Base-by-base conservation (phyloP, 306 rosid genomes). In the Glycine soja region DNA sequence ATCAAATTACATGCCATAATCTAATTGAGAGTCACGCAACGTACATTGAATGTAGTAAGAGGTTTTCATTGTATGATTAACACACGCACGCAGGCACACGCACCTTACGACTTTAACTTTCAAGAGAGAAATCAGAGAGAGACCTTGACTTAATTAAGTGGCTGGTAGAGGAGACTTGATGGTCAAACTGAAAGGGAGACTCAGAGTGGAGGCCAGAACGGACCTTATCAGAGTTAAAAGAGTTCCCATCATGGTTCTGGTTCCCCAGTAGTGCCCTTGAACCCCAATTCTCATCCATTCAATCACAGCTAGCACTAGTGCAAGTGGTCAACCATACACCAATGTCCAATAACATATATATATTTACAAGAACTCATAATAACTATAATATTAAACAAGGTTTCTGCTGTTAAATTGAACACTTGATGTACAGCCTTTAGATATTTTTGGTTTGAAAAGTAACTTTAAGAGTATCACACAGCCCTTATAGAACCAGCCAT, bases 81-180 rank as follows among this genome's bases (percentile, higher is more conserved):
- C 9, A 36, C 48, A 64, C 24, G 14, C 3, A 38, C 47, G 3
- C 6, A 40, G 5, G 6, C 8, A 42, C 45, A 42, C 45, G 6
- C 45, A 42, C 3, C 45, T 36, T 62, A 66, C 71, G 36, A 63
- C 12, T 36, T 38, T 5, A 65, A 65, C 4, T 65, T 65, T 36
- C 18, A 1, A 43, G 24, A 65, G 19, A 36, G 34, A 24, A 34
- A 42, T 61, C 2, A 66, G 6, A 42, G 66, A 71, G 6, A n/a
- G 42, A 90, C 88, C 94, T 88, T 79, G 78, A 43, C 68, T n/a
- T n/a, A n/a, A n/a, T 74, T 56, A 90, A 81, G 53, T 79, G 51
- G 56, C 72, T 13, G 66, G 81, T 57, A 45, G 76, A 65, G 19
- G 90, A 87, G 61, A 85, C 54, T 69, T 52, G 64, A n/a, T 51